Percentiles rank a stretch among this genome's conserved stretches.
Conservation (phyloP, 2,329 filamentous ascomycete genomes). For the Aureobasidium sp. region DNA sequence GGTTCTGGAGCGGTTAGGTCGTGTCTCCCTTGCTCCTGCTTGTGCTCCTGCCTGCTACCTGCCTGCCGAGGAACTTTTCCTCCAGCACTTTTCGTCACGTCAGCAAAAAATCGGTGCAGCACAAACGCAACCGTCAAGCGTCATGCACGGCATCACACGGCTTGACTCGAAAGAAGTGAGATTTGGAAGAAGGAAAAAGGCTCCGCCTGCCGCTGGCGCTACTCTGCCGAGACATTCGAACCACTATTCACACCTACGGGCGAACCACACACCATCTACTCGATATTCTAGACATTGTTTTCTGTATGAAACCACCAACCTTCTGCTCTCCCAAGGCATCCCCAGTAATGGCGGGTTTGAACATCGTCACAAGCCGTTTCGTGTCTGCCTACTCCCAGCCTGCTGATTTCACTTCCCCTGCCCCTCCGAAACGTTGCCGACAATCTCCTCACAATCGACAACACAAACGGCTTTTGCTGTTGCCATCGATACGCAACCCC, state of each 20-base stretch:
- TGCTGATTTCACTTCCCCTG: neutral
- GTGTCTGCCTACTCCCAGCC: neutral
- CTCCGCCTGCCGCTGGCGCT: neutral
- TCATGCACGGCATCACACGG: constrained; percentile 5
- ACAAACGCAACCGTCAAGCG: neutral
- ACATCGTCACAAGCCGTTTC: neutral
- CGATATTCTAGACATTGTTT: neutral
- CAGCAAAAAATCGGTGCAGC: neutral
- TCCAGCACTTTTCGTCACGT: neutral
- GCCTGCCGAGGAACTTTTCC: neutral
- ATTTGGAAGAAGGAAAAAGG: neutral
- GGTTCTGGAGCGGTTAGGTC: neutral
- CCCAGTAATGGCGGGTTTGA: neutral
- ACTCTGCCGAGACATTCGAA: neutral
- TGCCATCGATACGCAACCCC: constrained; percentile 6
- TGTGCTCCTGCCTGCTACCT: neutral
- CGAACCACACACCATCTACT: neutral
- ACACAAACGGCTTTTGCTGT: constrained; percentile 6
- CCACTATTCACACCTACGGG: neutral
- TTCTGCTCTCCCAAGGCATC: neutral
- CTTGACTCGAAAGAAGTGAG: neutral
- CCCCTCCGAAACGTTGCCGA: neutral
- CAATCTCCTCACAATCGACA: constrained; percentile 2
- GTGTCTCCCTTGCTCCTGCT: neutral
- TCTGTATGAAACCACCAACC: neutral